phyloP scores from a whole-genome alignment of 129 eudicot genomes.

The Chrysanthemum seticuspe region DNA sequence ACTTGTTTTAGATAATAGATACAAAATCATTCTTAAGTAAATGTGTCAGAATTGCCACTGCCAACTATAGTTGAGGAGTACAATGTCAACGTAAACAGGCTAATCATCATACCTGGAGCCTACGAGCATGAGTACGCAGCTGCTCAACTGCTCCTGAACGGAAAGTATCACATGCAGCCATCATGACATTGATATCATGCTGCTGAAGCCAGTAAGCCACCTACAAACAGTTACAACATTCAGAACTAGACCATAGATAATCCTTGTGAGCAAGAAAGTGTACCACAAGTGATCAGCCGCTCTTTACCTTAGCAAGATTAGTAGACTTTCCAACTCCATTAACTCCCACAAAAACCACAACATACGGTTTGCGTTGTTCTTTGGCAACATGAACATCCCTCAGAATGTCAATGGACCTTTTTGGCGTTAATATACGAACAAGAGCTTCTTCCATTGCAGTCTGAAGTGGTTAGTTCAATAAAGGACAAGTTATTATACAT shows the following conservation, averaged over 20 bases:
- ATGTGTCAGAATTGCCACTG: too few relatives aligned
- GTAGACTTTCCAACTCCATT: slow-evolving; percentile 99
- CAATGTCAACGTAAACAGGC: not conserved
- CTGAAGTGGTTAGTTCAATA: slow-evolving; percentile 40
- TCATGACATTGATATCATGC: slow-evolving; percentile 87
- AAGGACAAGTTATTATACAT: slow-evolving; percentile 15
- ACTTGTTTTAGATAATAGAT: too few relatives aligned
- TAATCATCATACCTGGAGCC: slow-evolving; percentile 72
- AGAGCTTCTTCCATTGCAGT: slow-evolving; percentile 99
- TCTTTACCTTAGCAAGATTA: slow-evolving; percentile 87
- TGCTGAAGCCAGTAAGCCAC: slow-evolving; percentile 99
- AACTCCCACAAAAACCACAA: slow-evolving; percentile 96
- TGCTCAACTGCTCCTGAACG: slow-evolving; percentile 99
- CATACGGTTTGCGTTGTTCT: slow-evolving; percentile 92
- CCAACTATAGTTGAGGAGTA: not conserved
- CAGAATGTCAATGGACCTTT: slow-evolving; percentile 88
- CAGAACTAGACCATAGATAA: not conserved
- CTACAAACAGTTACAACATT: slow-evolving; percentile 38
- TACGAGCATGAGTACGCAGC: slow-evolving; percentile 93
- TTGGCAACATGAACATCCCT: slow-evolving; percentile 95
- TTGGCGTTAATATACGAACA: slow-evolving; percentile 92
- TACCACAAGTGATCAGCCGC: not conserved
- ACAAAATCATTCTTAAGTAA: too few relatives aligned
- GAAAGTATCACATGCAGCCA: slow-evolving; percentile 99
- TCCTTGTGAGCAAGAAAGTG: not conserved